A percentile compares a stretch with the other conserved stretches of the same genome.
Evolutionary conservation across 495 filamentous ascomycete genomes (phyloP).

Genomic region (Cercophora scortea): DNA sequence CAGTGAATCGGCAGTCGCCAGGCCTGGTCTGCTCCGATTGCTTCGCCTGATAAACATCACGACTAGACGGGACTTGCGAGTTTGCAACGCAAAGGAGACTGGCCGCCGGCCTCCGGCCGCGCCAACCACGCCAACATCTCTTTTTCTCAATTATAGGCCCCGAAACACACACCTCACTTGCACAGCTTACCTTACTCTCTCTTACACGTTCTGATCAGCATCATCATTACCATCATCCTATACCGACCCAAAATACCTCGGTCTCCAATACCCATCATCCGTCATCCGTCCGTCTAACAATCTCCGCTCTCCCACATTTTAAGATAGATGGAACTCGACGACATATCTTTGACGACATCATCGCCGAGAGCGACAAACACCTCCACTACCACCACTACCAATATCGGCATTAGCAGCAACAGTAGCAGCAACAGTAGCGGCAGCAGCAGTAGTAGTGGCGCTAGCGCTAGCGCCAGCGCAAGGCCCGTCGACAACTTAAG

Average conservation of each 20-base stretch:
- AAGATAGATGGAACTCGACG: not conserved
- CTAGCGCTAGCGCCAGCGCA: no score
- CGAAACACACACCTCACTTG: not conserved
- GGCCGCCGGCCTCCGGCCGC: not conserved
- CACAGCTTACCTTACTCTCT: not conserved
- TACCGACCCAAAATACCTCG: no score
- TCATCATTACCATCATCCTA: not conserved
- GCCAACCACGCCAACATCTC: not conserved
- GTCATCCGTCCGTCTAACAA: not conserved
- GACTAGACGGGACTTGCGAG: not conserved
- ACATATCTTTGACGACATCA: conserved; percentile 23
- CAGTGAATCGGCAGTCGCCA: not conserved
- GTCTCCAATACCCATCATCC: no score
- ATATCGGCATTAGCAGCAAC: conserved; percentile 20
- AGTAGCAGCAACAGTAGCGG: conserved; percentile 2
- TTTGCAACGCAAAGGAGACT: not conserved
- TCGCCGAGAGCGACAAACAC: conserved; percentile 10
- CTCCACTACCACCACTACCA: not conserved
- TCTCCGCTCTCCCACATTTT: no score
- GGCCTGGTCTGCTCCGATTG: not conserved
- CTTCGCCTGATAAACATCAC: not conserved
- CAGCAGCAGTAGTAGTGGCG: no score
- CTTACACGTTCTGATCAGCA: not conserved
- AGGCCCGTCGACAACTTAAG: conserved; percentile 8
- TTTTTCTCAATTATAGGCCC: not conserved